Evolutionary conservation across 768 basidiomycete genomes (phyloP), one percentile per base, ranked within the genome.

Genomic region (Suillus ampliporus): DNA sequence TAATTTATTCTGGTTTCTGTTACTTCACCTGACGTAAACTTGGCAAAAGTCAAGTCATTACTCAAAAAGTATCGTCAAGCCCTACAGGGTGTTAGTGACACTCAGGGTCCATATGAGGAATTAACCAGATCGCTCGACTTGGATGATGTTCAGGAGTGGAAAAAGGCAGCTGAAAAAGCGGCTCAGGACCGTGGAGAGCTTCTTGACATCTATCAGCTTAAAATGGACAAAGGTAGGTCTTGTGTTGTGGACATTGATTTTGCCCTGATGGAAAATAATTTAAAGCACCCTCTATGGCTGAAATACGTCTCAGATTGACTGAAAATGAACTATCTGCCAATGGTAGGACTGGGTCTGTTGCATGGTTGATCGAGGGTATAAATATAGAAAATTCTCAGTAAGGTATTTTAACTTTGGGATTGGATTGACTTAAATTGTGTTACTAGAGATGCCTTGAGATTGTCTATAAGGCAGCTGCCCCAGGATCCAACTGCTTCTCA

Each of bases 301-400:
- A 61, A 17, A 53, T 61, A 10, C 48, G 38, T 14, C 28, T 61
- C 6, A 14, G 17, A 10, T 38, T 61, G 51, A 60, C 44, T 13
- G 48, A 23, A 51, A 41, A 10, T 10, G 46, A 41, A 9, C 11
- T 23, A 13, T 28, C 46, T 9, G n/a, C 28, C 3, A 31, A 31
- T 31, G 60, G n/a, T 31, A 13, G 34, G 44, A 38, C 19, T 35
- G 60, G 51, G 13, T 37, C 34, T 53, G 26, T 61, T 19, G 60
- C 60, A 23, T 61, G 60, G 60, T 31, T 52, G 19, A 34, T 61
- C 11, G 37, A 46, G 17, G 51, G 60, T 31, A 52, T 61, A n/a
- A 61, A 53, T 34, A 43, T 61, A 37, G 60, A 61, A 43, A 38
- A 61, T 61, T 47, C 35, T 15, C 60, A 61, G 48, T 61, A 52